Evolutionary conservation across 163 green algal species (phyloP), one percentile per base, ranked within the genome.

Genomic region (Trebouxia gelatinosa): DNA sequence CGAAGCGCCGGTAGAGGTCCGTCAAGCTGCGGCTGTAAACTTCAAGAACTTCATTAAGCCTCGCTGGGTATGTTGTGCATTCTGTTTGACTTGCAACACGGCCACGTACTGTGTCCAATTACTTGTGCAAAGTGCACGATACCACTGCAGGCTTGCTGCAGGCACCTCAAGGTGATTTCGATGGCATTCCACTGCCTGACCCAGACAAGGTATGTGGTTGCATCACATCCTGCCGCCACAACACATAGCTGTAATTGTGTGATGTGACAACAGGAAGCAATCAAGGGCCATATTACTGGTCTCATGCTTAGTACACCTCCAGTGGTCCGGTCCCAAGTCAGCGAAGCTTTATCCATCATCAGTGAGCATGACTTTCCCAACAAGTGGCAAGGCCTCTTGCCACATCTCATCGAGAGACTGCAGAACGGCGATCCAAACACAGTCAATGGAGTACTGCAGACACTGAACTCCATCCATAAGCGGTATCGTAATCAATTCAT

Each of bases 41-140:
- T 99, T 99, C 83, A 99, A 99, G 74, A 99, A 99, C 84, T 82
- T 89, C 48, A 85, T 99, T 48, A 98, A 97, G 83, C 93, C 90
- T 51, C 82, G 90, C 57, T 99, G 96, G 96, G 88, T 94, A 13
- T 17, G 68, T 66, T 54, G n/a, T n/a, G n/a, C n/a, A n/a, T n/a
- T n/a, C n/a, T n/a, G n/a, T n/a, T n/a, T n/a, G n/a, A n/a, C n/a
- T n/a, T n/a, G n/a, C n/a, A n/a, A n/a, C n/a, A n/a, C n/a, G n/a
- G n/a, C n/a, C n/a, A n/a, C n/a, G n/a, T n/a, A n/a, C n/a, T n/a
- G n/a, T n/a, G n/a, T n/a, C n/a, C n/a, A n/a, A n/a, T n/a, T n/a
- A n/a, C n/a, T n/a, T n/a, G n/a, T n/a, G n/a, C n/a, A n/a, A n/a
- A n/a, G n/a, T n/a, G n/a, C n/a, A n/a, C n/a, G 23, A 23, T 39